Evolutionary conservation across 148 eudicot genomes (phyloP), one percentile per base, ranked within the genome.

Genomic region (Arbutus unedo): DNA sequence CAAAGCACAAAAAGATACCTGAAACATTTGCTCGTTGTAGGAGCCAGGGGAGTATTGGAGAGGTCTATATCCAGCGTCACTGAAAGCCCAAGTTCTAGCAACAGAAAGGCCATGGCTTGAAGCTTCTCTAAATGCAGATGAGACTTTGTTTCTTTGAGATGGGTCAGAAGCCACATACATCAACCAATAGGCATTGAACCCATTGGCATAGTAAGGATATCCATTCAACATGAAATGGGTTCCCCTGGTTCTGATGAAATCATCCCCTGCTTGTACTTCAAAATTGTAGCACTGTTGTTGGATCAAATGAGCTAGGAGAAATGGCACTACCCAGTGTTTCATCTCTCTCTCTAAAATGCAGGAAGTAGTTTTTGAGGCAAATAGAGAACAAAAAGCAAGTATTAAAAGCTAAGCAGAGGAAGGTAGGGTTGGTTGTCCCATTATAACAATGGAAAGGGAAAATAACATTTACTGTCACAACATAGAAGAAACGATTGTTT

Each of bases 121-220:
- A 59, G 99, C 99, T 59, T 96, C 93, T 2, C 81, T 83, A 23
- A 96, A 93, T 14, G 88, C 96, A 81, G 90, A 85, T 0, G 98
- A 88, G 59, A 96, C 92, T 68, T 88, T 86, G 76, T 76, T 82
- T 56, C 96, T 92, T 53, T 92, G 96, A 82, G 97, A 92, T 43
- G 97, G 95, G 84, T 96, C 91, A 49, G 98, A 87, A 59, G 94
- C 98, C 68, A 86, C 85, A 81, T 91, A 89, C 99, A 96, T 96
- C 48, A 96, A 86, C 99, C 98, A 96, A 80, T 96, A 96, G 16
- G 99, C 99, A 87, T 96, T 96, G 88, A 96, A 96, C 57, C 99
- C 99, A 86, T 96, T 92, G 78, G 96, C 99, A 80, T 93, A 94
- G 60, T 85, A 96, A 3, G 93, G 97, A 62, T 85, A 78, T 3